Conservation (phyloP, 2,329 filamentous ascomycete species). For the Graphilbum sp. region DNA sequence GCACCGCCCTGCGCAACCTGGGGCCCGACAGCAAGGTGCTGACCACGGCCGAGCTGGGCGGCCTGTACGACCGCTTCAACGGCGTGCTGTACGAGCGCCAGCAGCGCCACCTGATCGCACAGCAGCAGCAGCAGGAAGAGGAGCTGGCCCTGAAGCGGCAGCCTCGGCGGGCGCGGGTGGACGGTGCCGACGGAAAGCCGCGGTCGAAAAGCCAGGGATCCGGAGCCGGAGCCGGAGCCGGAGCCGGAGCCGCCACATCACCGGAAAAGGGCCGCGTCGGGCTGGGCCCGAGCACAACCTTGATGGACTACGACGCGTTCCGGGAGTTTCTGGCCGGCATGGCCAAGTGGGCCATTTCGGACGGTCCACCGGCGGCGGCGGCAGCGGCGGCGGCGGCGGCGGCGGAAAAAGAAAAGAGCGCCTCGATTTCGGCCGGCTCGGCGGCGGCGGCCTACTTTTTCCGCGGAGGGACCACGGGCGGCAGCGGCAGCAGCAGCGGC, state of each 20-base stretch:
- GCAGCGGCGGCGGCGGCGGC: constrained; percentile 18
- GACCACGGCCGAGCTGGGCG: constrained; percentile 68
- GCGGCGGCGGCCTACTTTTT: constrained; percentile 34
- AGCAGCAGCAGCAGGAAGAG: constrained; percentile 48
- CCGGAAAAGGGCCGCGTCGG: constrained; percentile 72
- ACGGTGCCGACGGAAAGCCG: constrained; percentile 6
- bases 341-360: constrained; percentile 83
- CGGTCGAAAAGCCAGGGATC: no score
- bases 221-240: not conserved
- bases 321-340: constrained; percentile 83
- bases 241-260: constrained; percentile 1
- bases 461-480: constrained; percentile 24
- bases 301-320: constrained; percentile 97
- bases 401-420: constrained; percentile 35
- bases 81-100: constrained; percentile 81
- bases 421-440: constrained; percentile 25
- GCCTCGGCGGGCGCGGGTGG: constrained; percentile 20
- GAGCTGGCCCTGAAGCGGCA: constrained; percentile 65
- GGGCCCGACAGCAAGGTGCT: constrained; percentile 91
- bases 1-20: constrained; percentile 88
- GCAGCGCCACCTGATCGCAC: constrained; percentile 60
- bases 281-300: constrained; percentile 70
- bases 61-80: constrained; percentile 90
- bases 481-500: not conserved
- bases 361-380: constrained; percentile 50